Evolutionary conservation across 2,329 filamentous ascomycete genomes (phyloP), one percentile per base, ranked within the genome.

Genomic region (Pseudogymnoascus sp.): DNA sequence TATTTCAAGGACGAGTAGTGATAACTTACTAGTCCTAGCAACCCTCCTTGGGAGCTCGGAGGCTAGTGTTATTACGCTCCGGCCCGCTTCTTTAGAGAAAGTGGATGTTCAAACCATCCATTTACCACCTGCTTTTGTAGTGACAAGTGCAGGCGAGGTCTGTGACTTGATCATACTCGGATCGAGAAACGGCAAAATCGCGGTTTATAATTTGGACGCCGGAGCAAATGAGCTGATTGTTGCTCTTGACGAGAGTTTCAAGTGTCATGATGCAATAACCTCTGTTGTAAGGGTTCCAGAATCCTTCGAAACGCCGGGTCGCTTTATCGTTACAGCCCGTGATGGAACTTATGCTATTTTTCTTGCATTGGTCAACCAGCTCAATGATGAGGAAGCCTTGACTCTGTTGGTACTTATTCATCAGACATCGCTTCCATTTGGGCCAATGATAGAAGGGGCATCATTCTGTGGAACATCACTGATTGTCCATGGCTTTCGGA

Each of bases 401-500:
- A 14, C 25, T 16, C 5, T 25, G 14, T n/a, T 86, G 1, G 67
- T 74, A 9, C 79, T 88, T 0, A 75, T 89, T 4, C 90, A 96
- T 73, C 84, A 88, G 67, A 83, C 88, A 0, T 78, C 80, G 2
- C 83, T 89, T 1, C 86, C 90, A 0, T 85, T 96, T 45, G 89
- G 89, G 0, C 87, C 88, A 0, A 86, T 90, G 67, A 82, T 97
- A 38, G 90, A 96, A 73, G 86, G 87, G 0, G 81, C 88, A 0
- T 88, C 84, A 76, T 83, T 93, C 64, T 71, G 80, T 41, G 68
- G 69, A 68, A 68, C 69, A 1, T 80, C 89, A 55, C 77, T 96
- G 0, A 78, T 92, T 28, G 77, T 96, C 11, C 90, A 88, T 72
- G 93, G 93, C 2, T 97, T 97, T 75, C 86, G 84, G 62, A 86